These are phyloP conservation scores for Micractinium sp. DNA, from an alignment of 139 green algal genomes.

Conservation along the genomic window DNA sequence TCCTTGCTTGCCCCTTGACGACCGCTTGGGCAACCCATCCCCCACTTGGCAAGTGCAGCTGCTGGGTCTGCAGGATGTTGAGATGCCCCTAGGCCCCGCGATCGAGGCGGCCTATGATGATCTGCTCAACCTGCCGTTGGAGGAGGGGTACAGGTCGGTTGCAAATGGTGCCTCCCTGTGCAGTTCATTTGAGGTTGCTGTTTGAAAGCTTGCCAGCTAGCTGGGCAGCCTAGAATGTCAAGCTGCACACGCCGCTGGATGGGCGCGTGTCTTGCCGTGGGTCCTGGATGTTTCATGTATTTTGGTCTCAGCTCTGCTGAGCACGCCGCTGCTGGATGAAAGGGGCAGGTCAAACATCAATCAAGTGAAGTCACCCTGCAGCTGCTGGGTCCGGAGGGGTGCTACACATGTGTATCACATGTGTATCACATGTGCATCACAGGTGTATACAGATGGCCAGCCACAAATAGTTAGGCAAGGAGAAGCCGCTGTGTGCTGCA, in stretches of 20 bases:
- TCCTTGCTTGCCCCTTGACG: not conserved
- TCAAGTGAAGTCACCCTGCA: too few species aligned
- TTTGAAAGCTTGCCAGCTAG: not conserved
- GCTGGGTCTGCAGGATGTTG: conserved; percentile 4
- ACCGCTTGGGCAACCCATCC: not conserved
- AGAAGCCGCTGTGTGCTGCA: not conserved
- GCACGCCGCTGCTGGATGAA: too few species aligned
- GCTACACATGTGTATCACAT: too few species aligned
- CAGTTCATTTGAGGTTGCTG: not conserved
- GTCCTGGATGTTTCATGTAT: too few species aligned
- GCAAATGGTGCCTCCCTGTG: not conserved
- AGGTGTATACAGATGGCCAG: too few species aligned
- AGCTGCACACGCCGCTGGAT: too few species aligned
- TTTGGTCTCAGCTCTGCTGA: too few species aligned
- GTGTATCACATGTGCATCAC: too few species aligned
- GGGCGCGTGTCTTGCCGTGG: too few species aligned
- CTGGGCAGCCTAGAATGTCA: not conserved
- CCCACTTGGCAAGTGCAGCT: not conserved
- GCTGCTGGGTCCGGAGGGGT: not conserved
- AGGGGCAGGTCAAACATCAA: too few species aligned
- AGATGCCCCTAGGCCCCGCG: conserved; percentile 4
- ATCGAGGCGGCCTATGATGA: conserved; percentile 14
- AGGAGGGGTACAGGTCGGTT: conserved; percentile 21
- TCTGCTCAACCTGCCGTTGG: conserved; percentile 13
- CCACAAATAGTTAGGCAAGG: too few species aligned